Conservation (phyloP, 2,329 filamentous ascomycete genomes). For the Metarhizium anisopliae region DNA sequence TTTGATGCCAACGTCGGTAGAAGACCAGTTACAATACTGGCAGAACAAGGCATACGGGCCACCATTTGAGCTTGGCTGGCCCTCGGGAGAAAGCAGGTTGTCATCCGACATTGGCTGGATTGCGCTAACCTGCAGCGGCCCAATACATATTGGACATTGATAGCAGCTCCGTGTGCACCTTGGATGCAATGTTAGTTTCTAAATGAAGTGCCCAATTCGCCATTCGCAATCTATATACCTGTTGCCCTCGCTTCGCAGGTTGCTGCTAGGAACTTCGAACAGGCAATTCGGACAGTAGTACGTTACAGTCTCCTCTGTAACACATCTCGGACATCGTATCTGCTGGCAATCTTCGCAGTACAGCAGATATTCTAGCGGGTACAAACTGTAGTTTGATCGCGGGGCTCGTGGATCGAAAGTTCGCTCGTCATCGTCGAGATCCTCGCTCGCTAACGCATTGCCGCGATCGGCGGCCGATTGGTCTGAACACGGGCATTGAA, state of each 20-base stretch:
- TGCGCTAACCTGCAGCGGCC: slow-evolving; percentile 66
- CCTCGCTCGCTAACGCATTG: slow-evolving; percentile 17
- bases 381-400: slow-evolving; percentile 84
- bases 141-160: slow-evolving; percentile 83
- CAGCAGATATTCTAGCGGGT: slow-evolving; percentile 84
- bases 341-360: slow-evolving; percentile 98
- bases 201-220: neutral
- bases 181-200: slow-evolving; percentile 9
- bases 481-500: slow-evolving; percentile 57
- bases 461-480: slow-evolving; percentile 25
- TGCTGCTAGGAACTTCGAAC: slow-evolving; percentile 91
- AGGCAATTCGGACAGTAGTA: slow-evolving; percentile 94
- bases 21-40: slow-evolving; percentile 88
- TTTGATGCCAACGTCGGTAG: slow-evolving; percentile 78
- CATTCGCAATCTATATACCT: slow-evolving; percentile 44
- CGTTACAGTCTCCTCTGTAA: slow-evolving; percentile 85
- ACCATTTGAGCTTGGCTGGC: slow-evolving; percentile 19
- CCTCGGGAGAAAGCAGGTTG: slow-evolving; percentile 34
- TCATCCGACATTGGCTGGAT: slow-evolving; percentile 48
- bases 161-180: slow-evolving; percentile 94
- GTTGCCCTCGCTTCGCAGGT: slow-evolving; percentile 86
- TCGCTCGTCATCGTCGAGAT: slow-evolving; percentile 55
- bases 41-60: slow-evolving; percentile 73
- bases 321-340: slow-evolving; percentile 87
- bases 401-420: slow-evolving; percentile 81